A percentile compares a stretch with the other conserved stretches of the same genome.
These are phyloP conservation scores for Plasmopara muralis DNA, from an alignment of 352 stramenopile genomes.

Conservation along the genomic window DNA sequence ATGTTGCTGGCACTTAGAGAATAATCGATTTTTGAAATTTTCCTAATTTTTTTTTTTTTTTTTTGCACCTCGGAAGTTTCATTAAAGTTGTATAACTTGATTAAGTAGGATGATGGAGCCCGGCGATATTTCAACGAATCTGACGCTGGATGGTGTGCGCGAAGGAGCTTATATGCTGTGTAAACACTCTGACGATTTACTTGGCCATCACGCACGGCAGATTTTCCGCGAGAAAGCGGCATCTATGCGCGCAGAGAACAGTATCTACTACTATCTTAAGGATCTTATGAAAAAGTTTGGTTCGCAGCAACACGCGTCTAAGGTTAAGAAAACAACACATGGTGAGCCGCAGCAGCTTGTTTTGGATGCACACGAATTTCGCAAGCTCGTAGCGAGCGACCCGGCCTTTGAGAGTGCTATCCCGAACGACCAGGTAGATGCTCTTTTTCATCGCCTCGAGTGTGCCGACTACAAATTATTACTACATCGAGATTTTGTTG, in stretches of 20 bases:
- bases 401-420: conserved; percentile 67
- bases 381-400: conserved; percentile 71
- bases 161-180: conserved; percentile 79
- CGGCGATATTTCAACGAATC: conserved; percentile 46
- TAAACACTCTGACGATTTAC: conserved; percentile 76
- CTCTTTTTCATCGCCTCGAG: conserved; percentile 70
- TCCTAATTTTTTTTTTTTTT: conserved; percentile 1
- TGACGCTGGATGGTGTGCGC: conserved; percentile 74
- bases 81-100: conserved; percentile 20
- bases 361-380: conserved; percentile 65
- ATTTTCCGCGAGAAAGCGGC: conserved; percentile 80
- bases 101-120: conserved; percentile 26
- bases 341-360: conserved; percentile 38
- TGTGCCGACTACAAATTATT: conserved; percentile 45
- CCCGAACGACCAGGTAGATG: conserved; percentile 60
- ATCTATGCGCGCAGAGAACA: conserved; percentile 74
- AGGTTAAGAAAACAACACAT: conserved; percentile 31
- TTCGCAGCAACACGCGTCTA: conserved; percentile 31
- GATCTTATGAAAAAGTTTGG: conserved; percentile 72
- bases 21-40: conserved; percentile 19
- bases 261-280: conserved; percentile 83
- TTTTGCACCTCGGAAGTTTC: conserved; percentile 17
- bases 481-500: conserved; percentile 65
- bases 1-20: conserved; percentile 23
- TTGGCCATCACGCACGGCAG: conserved; percentile 71